Evolutionary conservation across 768 basidiomycete species (phyloP).

Genomic region (Boletus reticuloceps): DNA sequence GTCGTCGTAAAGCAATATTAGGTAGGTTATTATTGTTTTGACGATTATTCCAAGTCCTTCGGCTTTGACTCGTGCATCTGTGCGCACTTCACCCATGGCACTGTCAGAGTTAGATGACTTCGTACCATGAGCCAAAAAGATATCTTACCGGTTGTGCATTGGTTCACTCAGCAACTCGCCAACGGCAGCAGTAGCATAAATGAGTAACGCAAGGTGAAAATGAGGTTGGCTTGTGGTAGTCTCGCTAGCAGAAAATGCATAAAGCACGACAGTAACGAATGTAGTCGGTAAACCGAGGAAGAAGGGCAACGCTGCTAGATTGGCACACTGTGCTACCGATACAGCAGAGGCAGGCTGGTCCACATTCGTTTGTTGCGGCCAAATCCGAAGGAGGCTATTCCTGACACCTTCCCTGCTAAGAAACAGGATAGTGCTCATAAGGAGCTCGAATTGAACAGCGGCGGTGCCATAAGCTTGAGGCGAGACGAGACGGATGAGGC

Average conservation of each 20-base stretch:
- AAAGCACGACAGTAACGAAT: constrained; percentile 47
- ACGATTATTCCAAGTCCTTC: constrained; percentile 80
- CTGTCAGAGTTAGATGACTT: constrained; percentile 36
- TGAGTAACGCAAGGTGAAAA: constrained; percentile 57
- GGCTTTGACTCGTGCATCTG: constrained; percentile 72
- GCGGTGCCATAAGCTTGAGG: constrained; percentile 88
- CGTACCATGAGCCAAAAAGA: background rate
- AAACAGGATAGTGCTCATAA: constrained; percentile 88
- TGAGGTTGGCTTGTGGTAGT: constrained; percentile 59
- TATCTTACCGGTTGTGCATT: constrained; percentile 63
- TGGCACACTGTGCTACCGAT: constrained; percentile 27
- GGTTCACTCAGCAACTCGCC: constrained; percentile 84
- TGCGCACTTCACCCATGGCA: constrained; percentile 65
- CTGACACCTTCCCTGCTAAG: constrained; percentile 92
- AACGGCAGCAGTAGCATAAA: constrained; percentile 75
- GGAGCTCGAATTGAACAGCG: constrained; percentile 90
- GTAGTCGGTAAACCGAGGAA: constrained; percentile 68
- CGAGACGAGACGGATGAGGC: constrained; percentile 76
- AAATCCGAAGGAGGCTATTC: constrained; percentile 73
- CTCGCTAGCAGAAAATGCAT: constrained; percentile 49
- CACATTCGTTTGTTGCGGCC: constrained; percentile 17
- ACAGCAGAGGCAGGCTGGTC: background rate
- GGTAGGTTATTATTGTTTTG: constrained; percentile 73
- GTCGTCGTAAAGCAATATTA: constrained; percentile 54
- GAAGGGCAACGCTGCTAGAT: constrained; percentile 64